Evolutionary conservation across 2,329 filamentous ascomycete species (phyloP).

Genomic region (Nannizzia gypsea): DNA sequence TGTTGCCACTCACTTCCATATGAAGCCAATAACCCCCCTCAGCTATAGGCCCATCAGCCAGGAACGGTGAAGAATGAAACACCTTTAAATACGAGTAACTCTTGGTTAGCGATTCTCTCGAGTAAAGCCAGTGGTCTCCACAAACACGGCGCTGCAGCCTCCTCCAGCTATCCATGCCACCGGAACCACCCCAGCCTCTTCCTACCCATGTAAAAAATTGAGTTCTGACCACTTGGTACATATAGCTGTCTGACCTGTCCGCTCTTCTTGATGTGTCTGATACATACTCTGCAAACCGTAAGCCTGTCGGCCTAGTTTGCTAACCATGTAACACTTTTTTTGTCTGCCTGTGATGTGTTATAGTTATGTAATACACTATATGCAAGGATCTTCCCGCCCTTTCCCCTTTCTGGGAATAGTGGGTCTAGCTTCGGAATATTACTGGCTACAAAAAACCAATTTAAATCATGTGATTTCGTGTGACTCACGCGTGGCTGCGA

Average conservation of each 20-base stretch:
- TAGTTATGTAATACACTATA: neutral
- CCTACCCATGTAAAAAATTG: neutral
- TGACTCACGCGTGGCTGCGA: conserved; percentile 16
- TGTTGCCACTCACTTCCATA: neutral
- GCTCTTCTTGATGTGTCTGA: neutral
- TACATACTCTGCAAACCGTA: neutral
- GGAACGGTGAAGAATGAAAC: neutral
- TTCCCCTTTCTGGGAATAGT: neutral
- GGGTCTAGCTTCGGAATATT: neutral
- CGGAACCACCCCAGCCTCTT: neutral
- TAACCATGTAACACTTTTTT: neutral
- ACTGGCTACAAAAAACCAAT: neutral
- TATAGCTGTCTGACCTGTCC: neutral
- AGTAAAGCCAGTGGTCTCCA: neutral
- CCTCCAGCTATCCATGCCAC: neutral
- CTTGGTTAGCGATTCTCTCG: neutral
- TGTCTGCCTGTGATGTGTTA: neutral
- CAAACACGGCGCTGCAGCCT: neutral
- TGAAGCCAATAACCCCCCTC: neutral
- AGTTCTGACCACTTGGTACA: neutral
- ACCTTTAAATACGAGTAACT: neutral
- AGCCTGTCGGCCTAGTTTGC: neutral
- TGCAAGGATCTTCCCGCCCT: neutral
- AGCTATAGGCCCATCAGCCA: neutral
- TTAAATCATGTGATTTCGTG: conserved; percentile 13